Percentiles rank a stretch among this genome's conserved stretches.
Conservation (phyloP, 495 filamentous ascomycete species). For the Penicillium alfredii region DNA sequence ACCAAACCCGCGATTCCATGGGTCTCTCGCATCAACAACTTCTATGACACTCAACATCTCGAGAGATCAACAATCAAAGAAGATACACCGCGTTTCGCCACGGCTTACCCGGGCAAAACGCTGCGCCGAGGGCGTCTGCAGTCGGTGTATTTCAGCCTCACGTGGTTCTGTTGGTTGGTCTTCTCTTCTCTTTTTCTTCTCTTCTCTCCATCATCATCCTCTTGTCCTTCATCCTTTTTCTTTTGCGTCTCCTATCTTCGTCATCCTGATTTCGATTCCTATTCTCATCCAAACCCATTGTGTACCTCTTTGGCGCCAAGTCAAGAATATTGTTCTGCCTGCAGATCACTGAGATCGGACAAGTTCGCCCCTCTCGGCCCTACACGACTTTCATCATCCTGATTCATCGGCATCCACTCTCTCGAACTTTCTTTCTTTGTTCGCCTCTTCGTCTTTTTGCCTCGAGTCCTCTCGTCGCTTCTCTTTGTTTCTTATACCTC, state of each 20-base stretch:
- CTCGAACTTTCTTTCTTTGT: too few relatives aligned
- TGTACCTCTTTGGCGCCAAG: too few relatives aligned
- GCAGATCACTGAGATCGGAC: too few relatives aligned
- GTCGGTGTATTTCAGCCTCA: background rate
- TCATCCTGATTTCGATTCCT: too few relatives aligned
- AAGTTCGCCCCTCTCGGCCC: background rate
- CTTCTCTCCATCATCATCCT: background rate
- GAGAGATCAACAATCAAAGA: too few relatives aligned
- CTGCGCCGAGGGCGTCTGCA: background rate
- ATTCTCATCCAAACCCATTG: background rate
- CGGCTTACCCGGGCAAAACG: background rate
- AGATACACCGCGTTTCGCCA: background rate
- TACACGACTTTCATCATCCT: too few relatives aligned
- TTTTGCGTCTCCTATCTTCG: too few relatives aligned
- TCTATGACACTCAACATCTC: too few relatives aligned
- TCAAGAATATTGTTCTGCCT: too few relatives aligned
- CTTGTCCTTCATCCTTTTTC: background rate
- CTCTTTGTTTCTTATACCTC: background rate
- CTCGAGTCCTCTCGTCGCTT: background rate
- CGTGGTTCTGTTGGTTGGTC: background rate
- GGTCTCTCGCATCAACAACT: too few relatives aligned
- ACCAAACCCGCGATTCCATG: too few relatives aligned
- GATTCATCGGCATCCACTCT: too few relatives aligned
- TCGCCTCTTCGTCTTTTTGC: background rate
- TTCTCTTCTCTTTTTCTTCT: conserved; percentile 2